Evolutionary conservation across 73 alveolate genomes (phyloP).

Genomic region (Tetrahymena thermophila): DNA sequence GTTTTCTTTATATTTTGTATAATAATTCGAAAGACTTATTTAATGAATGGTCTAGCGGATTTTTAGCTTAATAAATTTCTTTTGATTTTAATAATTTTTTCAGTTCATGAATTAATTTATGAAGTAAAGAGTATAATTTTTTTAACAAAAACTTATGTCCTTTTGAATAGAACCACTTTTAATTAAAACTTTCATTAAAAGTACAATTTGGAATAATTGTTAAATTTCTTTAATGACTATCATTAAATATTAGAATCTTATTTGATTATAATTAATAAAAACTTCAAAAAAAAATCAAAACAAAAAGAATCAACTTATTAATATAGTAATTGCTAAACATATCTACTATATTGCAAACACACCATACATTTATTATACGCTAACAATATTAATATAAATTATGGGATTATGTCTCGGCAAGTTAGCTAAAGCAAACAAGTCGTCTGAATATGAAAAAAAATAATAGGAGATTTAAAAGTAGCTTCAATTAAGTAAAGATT

Average conservation of each 20-base stretch:
- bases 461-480: not conserved
- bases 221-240: not conserved
- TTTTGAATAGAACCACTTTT: not conserved
- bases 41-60: not conserved
- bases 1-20: no score
- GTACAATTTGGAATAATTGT: not conserved
- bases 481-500: not conserved
- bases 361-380: not conserved
- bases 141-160: no score
- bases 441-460: not conserved
- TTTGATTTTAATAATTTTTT: no score
- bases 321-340: not conserved
- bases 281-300: not conserved
- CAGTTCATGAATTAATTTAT: not conserved
- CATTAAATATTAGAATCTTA: not conserved
- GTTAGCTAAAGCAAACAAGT: not conserved
- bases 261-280: no score
- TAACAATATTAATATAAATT: not conserved
- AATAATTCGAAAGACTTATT: not conserved
- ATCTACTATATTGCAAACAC: not conserved
- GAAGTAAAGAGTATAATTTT: not conserved
- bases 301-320: not conserved
- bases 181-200: not conserved
- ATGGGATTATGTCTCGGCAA: conserved; percentile 2
- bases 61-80: not conserved